Base-by-base conservation (phyloP, 2,329 filamentous ascomycete species). In the Arachnomyces sp. region DNA sequence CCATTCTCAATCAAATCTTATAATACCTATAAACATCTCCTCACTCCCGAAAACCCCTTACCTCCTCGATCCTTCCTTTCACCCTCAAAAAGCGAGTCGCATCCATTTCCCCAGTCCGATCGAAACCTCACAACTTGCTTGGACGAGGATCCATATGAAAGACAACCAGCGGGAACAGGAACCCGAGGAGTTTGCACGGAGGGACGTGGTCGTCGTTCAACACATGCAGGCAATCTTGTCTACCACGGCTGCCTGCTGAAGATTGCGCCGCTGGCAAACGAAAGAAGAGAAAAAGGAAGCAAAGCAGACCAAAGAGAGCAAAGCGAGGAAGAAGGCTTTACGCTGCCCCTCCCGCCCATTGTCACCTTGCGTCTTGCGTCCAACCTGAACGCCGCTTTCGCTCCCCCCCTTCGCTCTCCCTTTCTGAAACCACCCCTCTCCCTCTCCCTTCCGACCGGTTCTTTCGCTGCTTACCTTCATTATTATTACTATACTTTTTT, bases 301-400 rank as follows among this genome's bases (percentile, higher is more conserved):
- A 9, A 25, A 9, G 9, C 21, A 9, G 21, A 9, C 5, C 5
- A 25, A 25, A 25, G 5, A 5, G 21, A 25, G n/a, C n/a, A n/a
- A n/a, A n/a, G n/a, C n/a, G 21, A 25, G 21, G 21, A 25, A 25
- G 21, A 25, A 25, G 21, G 21, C 21, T 25, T 25, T 25, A 25
- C 21, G 21, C 21, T 25, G 21, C 21, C 21, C 21, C 21, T 25
- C 21, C 21, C 21, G 21, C 21, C 21, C 55, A 48, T 48, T 51
- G 48, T 59, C 51, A 50, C 60, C 58, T 62, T 62, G 58, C 58
- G 50, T 58, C 21, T 25, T 25, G 21, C 21, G 21, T 39, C 51
- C 44, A 32, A 28, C 16, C 17, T 40, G 15, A 34, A 40, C 32
- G 30, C 25, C 36, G 16, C 40, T 44, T 45, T 31, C 42, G 37